phyloP scores from a whole-genome alignment of 371 early-diverging fungal genomes.

The Syncephalis plumigaleata region DNA sequence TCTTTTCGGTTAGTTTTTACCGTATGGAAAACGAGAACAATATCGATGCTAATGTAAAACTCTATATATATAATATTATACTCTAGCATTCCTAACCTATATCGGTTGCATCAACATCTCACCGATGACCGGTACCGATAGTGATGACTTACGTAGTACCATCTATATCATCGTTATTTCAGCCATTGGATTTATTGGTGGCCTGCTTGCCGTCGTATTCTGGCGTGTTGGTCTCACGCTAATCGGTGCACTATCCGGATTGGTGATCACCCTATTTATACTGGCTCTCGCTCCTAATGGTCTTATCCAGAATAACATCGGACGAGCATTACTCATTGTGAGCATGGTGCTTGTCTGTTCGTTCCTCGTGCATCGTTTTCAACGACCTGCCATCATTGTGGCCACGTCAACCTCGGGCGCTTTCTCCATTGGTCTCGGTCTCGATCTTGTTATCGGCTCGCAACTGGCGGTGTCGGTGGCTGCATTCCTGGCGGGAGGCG shows the following conservation, averaged over 20 bases:
- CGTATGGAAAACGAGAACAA: no score
- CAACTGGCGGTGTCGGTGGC: no score
- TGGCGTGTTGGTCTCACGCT: conserved; percentile 37
- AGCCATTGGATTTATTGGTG: conserved; percentile 27
- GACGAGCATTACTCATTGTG: conserved; percentile 8
- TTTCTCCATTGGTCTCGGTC: no score
- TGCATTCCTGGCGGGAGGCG: no score
- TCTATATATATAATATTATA: background rate
- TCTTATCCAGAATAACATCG: conserved; percentile 17
- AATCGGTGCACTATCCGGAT: conserved; percentile 33
- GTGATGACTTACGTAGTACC: conserved; percentile 18
- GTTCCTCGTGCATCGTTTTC: no score
- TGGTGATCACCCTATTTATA: conserved; percentile 30
- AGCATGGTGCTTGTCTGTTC: no score
- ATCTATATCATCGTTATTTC: conserved; percentile 27
- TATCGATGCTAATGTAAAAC: background rate
- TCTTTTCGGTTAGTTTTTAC: background rate
- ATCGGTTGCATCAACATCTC: conserved; percentile 26
- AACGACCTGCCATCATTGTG: no score
- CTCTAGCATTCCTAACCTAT: conserved; percentile 15
- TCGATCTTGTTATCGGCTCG: no score
- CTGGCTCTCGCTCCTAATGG: conserved; percentile 20
- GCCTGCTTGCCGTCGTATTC: conserved; percentile 25
- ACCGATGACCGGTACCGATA: conserved; percentile 20
- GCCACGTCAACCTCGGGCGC: no score